Evolutionary conservation across 1,139 yeast genomes (phyloP), one percentile per base, ranked within the genome.

Genomic region (Candida sp.): DNA sequence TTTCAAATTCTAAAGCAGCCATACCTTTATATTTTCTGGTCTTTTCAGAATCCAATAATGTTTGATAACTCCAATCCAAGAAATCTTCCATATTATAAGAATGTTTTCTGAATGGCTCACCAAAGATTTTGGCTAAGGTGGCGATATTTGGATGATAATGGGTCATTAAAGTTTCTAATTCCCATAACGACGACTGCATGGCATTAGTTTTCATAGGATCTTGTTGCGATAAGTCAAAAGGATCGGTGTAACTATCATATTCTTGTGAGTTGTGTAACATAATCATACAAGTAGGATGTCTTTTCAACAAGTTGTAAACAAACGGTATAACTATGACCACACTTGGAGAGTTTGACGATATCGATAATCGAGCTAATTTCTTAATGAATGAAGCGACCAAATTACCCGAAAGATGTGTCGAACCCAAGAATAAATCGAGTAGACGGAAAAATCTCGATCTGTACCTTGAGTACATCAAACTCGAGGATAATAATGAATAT

Each of bases 131-230:
- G 9, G 97, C 97, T 54, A 93, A 71, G 0, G 97, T 87, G 2
- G 97, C 93, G 21, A 95, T 88, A 56, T 93, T 93, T 8, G 99
- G 98, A 64, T 93, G 98, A 58, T 89, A 93, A 62, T 93, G 99
- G n/a, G 79, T 66, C 74, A 84, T 82, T 47, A 87, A 67, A 0
- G 95, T 75, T 49, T 87, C 89, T 46, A 93, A 61, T 62, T 93
- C 99, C 99, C 99, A 93, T 38, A 91, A 65, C 0, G 98, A 90
- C 1, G 96, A 87, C 5, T 78, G 84, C 36, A 91, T 70, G 2
- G 99, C 98, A 27, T 79, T 71, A 0, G 97, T 86, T 47, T 77
- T 70, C 46, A 86, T 72, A 2, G 99, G 99, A 58, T 93, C 89
- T 1, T 49, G 44, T 56, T 87, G 95, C 1, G 63, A 47, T 33